phyloP scores from a whole-genome alignment of 2,329 filamentous ascomycete genomes.

The Phaeoacremonium minimum region DNA sequence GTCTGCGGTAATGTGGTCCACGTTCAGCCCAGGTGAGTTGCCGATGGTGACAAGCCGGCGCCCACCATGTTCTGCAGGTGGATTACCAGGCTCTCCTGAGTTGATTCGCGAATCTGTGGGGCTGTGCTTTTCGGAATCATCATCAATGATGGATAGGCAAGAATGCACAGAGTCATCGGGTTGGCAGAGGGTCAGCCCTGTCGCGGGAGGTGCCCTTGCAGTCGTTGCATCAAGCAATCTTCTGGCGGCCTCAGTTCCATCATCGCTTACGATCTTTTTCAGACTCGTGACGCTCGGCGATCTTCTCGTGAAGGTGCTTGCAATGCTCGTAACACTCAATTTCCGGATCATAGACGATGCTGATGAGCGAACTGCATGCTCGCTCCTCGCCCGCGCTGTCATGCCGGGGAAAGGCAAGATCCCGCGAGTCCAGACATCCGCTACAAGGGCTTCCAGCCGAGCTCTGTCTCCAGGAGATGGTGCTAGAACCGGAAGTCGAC shows the following conservation, averaged over 20 bases:
- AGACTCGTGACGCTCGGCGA: constrained; percentile 52
- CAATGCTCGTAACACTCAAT: constrained; percentile 76
- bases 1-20: constrained; percentile 1
- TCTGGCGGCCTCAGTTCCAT: constrained; percentile 19
- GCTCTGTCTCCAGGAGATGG: constrained; percentile 72
- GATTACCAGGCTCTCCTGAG: no score
- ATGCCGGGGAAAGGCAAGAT: constrained; percentile 80
- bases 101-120: no score
- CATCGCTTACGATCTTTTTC: constrained; percentile 19
- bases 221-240: no score
- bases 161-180: not conserved
- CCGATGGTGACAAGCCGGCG: no score
- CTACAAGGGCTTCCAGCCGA: constrained; percentile 68
- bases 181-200: no score
- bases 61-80: no score
- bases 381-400: constrained; percentile 56
- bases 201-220: not conserved
- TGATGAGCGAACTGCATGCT: constrained; percentile 72
- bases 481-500: constrained; percentile 64
- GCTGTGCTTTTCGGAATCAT: constrained; percentile 4
- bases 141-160: constrained; percentile 5
- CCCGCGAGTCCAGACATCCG: constrained; percentile 82
- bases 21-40: no score
- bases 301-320: constrained; percentile 70
- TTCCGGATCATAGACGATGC: constrained; percentile 85